phyloP scores from a whole-genome alignment of 768 basidiomycete genomes.

The Sporobolomyces pararoseus region DNA sequence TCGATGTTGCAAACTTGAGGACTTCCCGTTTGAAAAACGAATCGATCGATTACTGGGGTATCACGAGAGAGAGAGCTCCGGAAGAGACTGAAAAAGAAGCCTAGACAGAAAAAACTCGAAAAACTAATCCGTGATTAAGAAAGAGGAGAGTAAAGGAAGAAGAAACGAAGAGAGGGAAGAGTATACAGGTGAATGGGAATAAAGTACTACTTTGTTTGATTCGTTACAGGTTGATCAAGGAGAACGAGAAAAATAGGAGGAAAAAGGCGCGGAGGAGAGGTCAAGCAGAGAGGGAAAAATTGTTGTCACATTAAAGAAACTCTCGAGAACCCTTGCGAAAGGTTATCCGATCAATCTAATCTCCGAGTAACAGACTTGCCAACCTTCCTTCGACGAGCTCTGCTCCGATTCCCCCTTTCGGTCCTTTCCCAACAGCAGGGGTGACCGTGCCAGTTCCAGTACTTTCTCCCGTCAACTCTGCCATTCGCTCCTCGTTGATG shows the following conservation, averaged over 20 bases:
- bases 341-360: too few relatives aligned
- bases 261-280: background rate
- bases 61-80: too few relatives aligned
- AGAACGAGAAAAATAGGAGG: background rate
- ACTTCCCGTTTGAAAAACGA: too few relatives aligned
- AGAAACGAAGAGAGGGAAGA: background rate
- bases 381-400: slow-evolving; percentile 9
- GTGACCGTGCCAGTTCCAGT: background rate
- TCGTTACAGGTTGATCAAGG: background rate
- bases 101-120: background rate
- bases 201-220: background rate
- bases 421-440: slow-evolving; percentile 1
- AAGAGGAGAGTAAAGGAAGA: background rate
- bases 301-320: too few relatives aligned
- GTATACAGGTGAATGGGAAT: background rate
- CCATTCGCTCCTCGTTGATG: slow-evolving; percentile 41
- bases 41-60: too few relatives aligned
- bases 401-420: slow-evolving; percentile 1
- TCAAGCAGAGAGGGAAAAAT: too few relatives aligned
- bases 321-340: too few relatives aligned
- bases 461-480: slow-evolving; percentile 38
- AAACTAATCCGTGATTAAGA: background rate
- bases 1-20: too few relatives aligned
- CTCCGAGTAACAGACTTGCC: background rate
- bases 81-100: background rate